These are phyloP conservation scores for Macaranga tanarius DNA, from an alignment of 441 rosid species.

Conservation along the genomic window DNA sequence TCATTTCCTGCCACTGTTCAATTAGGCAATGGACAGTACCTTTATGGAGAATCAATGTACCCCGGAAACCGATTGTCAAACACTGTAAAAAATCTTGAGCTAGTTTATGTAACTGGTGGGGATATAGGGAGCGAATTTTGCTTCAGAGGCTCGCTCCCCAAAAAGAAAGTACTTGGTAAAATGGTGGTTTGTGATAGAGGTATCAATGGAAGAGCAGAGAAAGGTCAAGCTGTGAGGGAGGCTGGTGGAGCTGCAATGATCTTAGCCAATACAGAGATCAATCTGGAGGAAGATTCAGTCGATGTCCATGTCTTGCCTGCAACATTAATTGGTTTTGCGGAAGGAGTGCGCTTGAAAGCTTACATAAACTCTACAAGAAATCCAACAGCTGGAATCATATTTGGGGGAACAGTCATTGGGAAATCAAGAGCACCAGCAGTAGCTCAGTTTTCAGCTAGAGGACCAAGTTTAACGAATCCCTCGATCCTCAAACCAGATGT, in stretches of 20 bases:
- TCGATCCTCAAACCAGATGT: slow-evolving; percentile 77
- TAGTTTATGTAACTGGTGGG: slow-evolving; percentile 65
- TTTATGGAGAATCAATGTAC: slow-evolving; percentile 67
- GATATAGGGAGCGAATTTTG: slow-evolving; percentile 59
- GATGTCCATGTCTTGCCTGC: slow-evolving; percentile 80
- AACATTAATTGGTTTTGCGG: slow-evolving; percentile 58
- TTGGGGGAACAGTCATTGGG: slow-evolving; percentile 67
- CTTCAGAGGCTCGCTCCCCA: slow-evolving; percentile 66
- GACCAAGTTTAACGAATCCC: slow-evolving; percentile 74
- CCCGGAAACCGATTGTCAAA: slow-evolving; percentile 46
- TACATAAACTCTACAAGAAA: slow-evolving; percentile 44
- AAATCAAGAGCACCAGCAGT: slow-evolving; percentile 68
- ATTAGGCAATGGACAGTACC: slow-evolving; percentile 52
- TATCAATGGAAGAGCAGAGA: slow-evolving; percentile 67
- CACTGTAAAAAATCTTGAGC: slow-evolving; percentile 48
- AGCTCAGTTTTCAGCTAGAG: slow-evolving; percentile 80
- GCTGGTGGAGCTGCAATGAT: slow-evolving; percentile 88
- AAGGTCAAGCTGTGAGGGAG: slow-evolving; percentile 74
- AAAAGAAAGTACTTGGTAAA: slow-evolving; percentile 55
- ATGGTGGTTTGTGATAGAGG: slow-evolving; percentile 82
- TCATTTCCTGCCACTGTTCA: slow-evolving; percentile 60
- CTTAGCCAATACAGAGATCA: slow-evolving; percentile 62
- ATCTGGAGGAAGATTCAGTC: slow-evolving; percentile 69
- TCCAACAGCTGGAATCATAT: slow-evolving; percentile 56
- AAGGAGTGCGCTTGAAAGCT: slow-evolving; percentile 56